Base-by-base conservation (phyloP, 1,284 basidiomycete species). In the Porodaedalea pini region DNA sequence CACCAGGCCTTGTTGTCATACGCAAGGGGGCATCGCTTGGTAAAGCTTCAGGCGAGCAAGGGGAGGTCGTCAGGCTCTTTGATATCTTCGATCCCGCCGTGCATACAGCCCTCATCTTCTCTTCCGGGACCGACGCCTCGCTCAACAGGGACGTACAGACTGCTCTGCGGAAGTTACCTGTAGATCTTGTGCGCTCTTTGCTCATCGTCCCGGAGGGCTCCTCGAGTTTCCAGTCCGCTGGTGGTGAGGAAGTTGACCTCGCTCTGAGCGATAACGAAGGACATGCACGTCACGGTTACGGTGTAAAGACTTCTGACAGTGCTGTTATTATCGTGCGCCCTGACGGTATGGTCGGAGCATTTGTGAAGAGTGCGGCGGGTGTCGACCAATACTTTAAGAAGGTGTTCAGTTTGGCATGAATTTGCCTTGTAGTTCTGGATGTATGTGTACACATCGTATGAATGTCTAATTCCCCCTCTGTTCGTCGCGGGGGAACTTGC, bases 291-390 rank as follows among this genome's bases (percentile, higher is more conserved):
- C 57, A 62, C 4, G 66, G 70, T 1, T 78, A 78, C 64, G 66
- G 65, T 45, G 19, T 57, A 4, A 44, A 49, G 6, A 63, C 15
- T 7, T 19, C 15, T 11, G 19, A 32, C 3, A 19, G 27, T 41
- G 27, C 71, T 44, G 62, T 73, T n/a, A 65, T 68, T 7, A 62
- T 74, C 21, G 65, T 77, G 34, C 69, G 75, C 25, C 75, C 76
- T 7, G 75, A 77, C 63, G 72, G 71, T 25, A 66, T 75, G 19
- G 61, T 77, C 40, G 75, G 75, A 27, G 75, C 69, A 3, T 70
- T 77, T 45, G 69, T 72, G 3, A 63, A 62, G 31, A 69, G 67
- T 27, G 55, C 56, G 27, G 54, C 62, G 3, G 71, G 70, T 10
- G 43, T 76, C 31, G 61, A 66, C 55, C 62, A 63, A 37, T 78